Conservation (phyloP, 2,329 filamentous ascomycete genomes). For the Lasiodiplodia citricola region DNA sequence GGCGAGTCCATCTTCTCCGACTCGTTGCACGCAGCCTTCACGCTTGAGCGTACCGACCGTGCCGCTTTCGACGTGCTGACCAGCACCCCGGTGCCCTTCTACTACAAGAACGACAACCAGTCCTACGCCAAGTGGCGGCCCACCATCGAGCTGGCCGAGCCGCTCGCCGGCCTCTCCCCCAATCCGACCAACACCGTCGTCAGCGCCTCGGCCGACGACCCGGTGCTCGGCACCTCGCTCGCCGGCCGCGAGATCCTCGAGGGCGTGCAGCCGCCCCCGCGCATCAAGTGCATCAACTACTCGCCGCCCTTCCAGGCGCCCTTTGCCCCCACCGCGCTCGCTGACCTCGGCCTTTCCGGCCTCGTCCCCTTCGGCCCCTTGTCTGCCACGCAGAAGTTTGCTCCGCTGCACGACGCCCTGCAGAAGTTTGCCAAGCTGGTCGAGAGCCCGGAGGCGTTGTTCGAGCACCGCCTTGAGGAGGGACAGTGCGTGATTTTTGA, state of each 20-base stretch:
- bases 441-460: slow-evolving; percentile 63
- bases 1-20: slow-evolving; percentile 90
- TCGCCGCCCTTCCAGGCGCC: slow-evolving; percentile 79
- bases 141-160: slow-evolving; percentile 55
- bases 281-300: slow-evolving; percentile 64
- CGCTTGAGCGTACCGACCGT: slow-evolving; percentile 39
- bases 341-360: neutral
- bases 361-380: neutral
- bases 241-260: slow-evolving; percentile 4
- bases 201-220: neutral
- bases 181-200: slow-evolving; percentile 9
- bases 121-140: slow-evolving; percentile 66
- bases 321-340: slow-evolving; percentile 36
- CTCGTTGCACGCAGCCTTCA: slow-evolving; percentile 64
- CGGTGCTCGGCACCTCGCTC: neutral
- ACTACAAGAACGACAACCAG: slow-evolving; percentile 70
- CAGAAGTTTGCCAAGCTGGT: slow-evolving; percentile 64
- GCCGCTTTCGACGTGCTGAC: slow-evolving; percentile 49
- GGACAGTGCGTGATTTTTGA: slow-evolving; percentile 95
- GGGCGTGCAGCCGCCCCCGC: slow-evolving; percentile 31
- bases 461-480: slow-evolving; percentile 73
- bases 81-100: slow-evolving; percentile 60
- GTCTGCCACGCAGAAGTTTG: neutral
- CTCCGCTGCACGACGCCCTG: slow-evolving; percentile 38
- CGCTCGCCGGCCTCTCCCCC: neutral